Conservation (phyloP, 108 stramenopile species). For the Fragilariopsis cylindrus region DNA sequence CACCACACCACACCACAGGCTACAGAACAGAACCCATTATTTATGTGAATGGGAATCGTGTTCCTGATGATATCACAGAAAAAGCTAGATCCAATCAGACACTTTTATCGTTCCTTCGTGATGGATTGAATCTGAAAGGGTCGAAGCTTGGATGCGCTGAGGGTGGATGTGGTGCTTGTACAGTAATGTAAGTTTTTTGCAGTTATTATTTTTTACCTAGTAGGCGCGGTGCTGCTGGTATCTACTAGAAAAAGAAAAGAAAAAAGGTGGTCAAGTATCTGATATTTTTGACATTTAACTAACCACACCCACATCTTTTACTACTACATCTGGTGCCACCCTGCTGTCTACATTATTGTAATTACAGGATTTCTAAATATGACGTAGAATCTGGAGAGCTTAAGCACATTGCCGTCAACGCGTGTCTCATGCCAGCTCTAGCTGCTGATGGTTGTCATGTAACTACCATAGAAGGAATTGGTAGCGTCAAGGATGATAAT, state of each 20-base stretch:
- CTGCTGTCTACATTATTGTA: not conserved
- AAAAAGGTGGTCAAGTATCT: no score
- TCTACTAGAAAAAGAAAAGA: no score
- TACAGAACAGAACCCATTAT: slow-evolving; percentile 73
- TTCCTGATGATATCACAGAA: slow-evolving; percentile 46
- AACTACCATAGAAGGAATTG: slow-evolving; percentile 93
- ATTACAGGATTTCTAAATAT: slow-evolving; percentile 44
- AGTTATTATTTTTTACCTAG: no score
- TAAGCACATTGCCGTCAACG: slow-evolving; percentile 79
- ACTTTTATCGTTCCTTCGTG: slow-evolving; percentile 70
- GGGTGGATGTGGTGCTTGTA: slow-evolving; percentile 96
- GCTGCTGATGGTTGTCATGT: slow-evolving; percentile 86
- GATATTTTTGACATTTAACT: no score
- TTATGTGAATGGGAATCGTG: slow-evolving; percentile 70
- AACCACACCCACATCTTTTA: not conserved
- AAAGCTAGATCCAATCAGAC: slow-evolving; percentile 75
- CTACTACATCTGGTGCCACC: not conserved
- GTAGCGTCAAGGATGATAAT: slow-evolving; percentile 64
- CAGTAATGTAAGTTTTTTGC: slow-evolving; percentile 60
- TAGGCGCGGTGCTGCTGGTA: no score
- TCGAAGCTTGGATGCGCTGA: slow-evolving; percentile 89
- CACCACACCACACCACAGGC: slow-evolving; percentile 33
- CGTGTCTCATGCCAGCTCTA: slow-evolving; percentile 90
- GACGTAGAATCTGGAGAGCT: slow-evolving; percentile 33
- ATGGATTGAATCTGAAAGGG: slow-evolving; percentile 65